Percentiles rank a stretch among this genome's conserved stretches.
Conservation (phyloP, 1,139 yeast genomes). For the Entelexis sorbosivorans region DNA sequence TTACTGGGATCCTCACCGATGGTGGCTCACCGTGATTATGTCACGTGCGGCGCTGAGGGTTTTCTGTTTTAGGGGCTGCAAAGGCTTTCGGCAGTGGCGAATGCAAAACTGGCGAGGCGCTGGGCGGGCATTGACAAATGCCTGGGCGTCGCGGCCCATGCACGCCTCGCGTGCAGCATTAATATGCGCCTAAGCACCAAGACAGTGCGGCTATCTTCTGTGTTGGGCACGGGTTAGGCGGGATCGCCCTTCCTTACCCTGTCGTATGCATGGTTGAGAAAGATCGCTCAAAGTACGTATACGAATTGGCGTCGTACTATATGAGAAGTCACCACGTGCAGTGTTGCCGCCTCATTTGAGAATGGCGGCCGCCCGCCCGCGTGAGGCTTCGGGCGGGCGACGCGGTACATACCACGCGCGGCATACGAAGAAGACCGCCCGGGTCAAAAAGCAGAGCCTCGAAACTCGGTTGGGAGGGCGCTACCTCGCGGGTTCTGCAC, state of each 20-base stretch:
- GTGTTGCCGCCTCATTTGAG: not conserved
- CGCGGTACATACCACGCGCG: too few relatives aligned
- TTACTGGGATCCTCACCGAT: not conserved
- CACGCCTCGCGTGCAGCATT: not conserved
- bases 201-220: not conserved
- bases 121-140: not conserved
- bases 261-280: not conserved
- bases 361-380: too few relatives aligned
- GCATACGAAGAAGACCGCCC: too few relatives aligned
- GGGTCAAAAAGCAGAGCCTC: too few relatives aligned
- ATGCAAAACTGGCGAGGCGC: too few relatives aligned
- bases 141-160: not conserved
- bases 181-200: not conserved
- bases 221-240: not conserved
- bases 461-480: too few relatives aligned
- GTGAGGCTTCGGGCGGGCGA: too few relatives aligned
- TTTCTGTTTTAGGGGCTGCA: not conserved
- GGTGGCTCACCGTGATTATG: not conserved
- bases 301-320: constrained; percentile 1
- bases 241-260: not conserved
- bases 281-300: not conserved
- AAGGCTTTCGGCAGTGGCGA: not conserved
- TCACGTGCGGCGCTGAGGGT: not conserved
- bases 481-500: too few relatives aligned
- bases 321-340: not conserved